Evolutionary conservation across 768 basidiomycete species (phyloP), one percentile per base, ranked within the genome.

Genomic region (Termitomyces sp.): DNA sequence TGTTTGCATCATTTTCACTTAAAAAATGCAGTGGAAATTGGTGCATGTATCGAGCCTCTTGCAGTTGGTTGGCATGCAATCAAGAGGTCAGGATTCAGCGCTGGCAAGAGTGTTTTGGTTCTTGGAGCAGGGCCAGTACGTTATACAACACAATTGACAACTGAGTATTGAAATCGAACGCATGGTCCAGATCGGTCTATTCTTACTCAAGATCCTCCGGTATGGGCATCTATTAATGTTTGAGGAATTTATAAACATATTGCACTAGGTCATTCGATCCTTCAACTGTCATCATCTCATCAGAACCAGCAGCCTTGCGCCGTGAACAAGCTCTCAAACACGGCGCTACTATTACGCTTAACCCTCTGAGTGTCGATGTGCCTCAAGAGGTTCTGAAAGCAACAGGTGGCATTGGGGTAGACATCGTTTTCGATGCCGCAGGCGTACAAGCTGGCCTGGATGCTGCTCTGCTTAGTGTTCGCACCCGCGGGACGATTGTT

Each of bases 401-500:
- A 1, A 78, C 69, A 14, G 61, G 54, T 32, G 68, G 67, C 13
- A 42, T 61, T 3, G 79, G 79, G 26, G 76, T 76, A 10, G 76
- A 79, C 57, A 67, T 79, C 46, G 76, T 71, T 4, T 79, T 79
- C 60, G 80, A 82, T 46, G 77, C 78, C 18, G 76, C 78, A 4
- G 79, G 79, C 0, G 60, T 71, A 2, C 75, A 78, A 59, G 65
- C 66, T 14, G 70, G 72, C 44, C 54, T 80, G 14, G 70, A 74
- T 36, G 60, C 69, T 7, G 75, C 72, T 8, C 62, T 80, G 14
- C 37, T 54, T 7, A 70, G 72, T 27, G 65, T 79, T 10, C 70
- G 73, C 24, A 65, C 74, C 0, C 62, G 74, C 34, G 79, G 80
- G 18, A 70, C 64, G 0, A 61, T 78, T 24, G 64, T 78, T 16